These are phyloP conservation scores for Curvularia sp. DNA, from an alignment of 2,329 filamentous ascomycete genomes.

Conservation along the genomic window DNA sequence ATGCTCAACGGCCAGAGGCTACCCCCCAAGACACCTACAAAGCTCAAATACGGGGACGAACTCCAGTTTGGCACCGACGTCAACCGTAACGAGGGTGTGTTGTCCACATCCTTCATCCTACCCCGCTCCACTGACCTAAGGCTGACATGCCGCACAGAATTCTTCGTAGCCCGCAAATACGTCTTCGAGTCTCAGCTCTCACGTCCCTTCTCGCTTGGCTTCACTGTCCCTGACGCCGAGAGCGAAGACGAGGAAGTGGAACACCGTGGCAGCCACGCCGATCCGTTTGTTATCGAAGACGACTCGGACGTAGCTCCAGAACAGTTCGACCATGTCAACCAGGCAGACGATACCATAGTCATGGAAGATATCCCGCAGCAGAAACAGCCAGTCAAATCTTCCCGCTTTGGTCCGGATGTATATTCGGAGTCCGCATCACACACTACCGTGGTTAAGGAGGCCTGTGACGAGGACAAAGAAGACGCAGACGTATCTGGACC, in stretches of 20 bases:
- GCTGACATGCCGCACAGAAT: slow-evolving; percentile 34
- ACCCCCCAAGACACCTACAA: slow-evolving; percentile 27
- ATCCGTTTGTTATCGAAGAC: slow-evolving; percentile 44
- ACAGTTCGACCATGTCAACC: slow-evolving; percentile 11
- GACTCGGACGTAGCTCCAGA: slow-evolving; percentile 33
- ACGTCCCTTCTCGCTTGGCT: slow-evolving; percentile 34
- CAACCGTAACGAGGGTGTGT: slow-evolving; percentile 45
- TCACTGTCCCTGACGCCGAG: slow-evolving; percentile 44
- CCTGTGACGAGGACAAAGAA: slow-evolving; percentile 9
- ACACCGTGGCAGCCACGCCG: slow-evolving; percentile 33
- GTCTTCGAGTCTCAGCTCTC: slow-evolving; percentile 34
- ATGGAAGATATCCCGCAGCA: slow-evolving; percentile 15
- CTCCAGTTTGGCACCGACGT: slow-evolving; percentile 50
- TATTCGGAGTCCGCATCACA: slow-evolving; percentile 9
- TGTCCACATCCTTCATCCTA: slow-evolving; percentile 1
- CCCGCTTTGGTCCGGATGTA: slow-evolving; percentile 4
- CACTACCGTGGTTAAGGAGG: slow-evolving; percentile 7
- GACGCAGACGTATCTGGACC: neutral
- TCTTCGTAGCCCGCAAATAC: slow-evolving; percentile 44
- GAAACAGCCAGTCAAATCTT: neutral
- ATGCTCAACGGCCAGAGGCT: slow-evolving; percentile 57
- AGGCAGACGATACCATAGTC: slow-evolving; percentile 20
- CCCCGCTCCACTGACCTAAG: neutral
- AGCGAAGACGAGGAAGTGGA: slow-evolving; percentile 39
- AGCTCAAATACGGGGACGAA: slow-evolving; percentile 42